Base-by-base conservation (phyloP, 768 basidiomycete genomes). In the Tylopilus rubrobrunneus region DNA sequence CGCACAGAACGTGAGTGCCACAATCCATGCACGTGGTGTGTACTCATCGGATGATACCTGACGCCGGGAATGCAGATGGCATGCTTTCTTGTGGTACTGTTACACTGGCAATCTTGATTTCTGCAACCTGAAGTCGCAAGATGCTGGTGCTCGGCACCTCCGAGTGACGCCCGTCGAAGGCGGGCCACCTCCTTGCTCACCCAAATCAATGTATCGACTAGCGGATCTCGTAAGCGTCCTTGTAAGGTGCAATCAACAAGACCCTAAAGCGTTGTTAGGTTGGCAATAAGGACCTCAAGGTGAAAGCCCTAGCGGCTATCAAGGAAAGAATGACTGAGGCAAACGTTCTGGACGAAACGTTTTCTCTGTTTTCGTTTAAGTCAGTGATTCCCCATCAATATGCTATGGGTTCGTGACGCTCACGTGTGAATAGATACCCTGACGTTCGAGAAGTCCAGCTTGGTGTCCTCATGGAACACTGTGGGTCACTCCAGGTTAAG, bases 141-240 rank as follows among this genome's bases (percentile, higher is more conserved):
- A 44, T 4, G 45, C 37, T 7, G 53, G 48, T 45, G 3, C n/a
- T 42, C 45, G 15, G 2, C 39, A 11, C 23, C 15, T 43, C 17
- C 47, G 40, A 4, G 29, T 25, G 29, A 21, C 40, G n/a, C 21
- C 37, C 14, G 2, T 39, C 41, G 28, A 48, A 44, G 53, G 51
- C 12, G 44, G 37, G 4, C 49, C 52, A 36, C 60, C 60, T 4
- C 25, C 48, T 10, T 72, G 72, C 49, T 72, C 71, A 14, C 71
- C 72, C 8, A 72, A 72, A 58, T 73, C 72, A 0, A 72, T 73
- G 69, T 73, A 72, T 31, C 67, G 68, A 48, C 54, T 72, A 0
- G 71, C 72, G 6, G 46, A 60, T 23, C 68, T 71, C n/a, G 72
- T 69, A 23, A 54, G 57, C 2, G n/a, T 50, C 7, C 9, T 28